Evolutionary conservation across 495 filamentous ascomycete species (phyloP).

Genomic region (Margaritispora aquatica): DNA sequence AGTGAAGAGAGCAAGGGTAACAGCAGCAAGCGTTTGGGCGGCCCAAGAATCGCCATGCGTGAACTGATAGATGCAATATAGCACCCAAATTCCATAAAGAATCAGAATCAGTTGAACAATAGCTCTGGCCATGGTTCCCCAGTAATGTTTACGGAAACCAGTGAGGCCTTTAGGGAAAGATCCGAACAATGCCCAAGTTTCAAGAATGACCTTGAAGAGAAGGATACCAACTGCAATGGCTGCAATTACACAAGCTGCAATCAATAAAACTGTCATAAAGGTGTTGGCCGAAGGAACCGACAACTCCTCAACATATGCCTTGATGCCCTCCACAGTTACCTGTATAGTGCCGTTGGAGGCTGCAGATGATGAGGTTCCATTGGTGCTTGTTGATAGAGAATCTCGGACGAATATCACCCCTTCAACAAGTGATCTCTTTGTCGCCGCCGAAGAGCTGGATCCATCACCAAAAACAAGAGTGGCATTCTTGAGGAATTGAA

Average conservation of each 20-base stretch:
- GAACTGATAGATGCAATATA: conserved; percentile 96
- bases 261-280: conserved; percentile 90
- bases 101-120: conserved; percentile 88
- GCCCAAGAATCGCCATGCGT: conserved; percentile 94
- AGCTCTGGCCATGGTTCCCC: conserved; percentile 80
- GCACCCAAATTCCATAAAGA: conserved; percentile 89
- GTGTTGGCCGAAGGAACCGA: conserved; percentile 82
- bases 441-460: conserved; percentile 29
- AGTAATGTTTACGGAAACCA: conserved; percentile 92
- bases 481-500: conserved; percentile 64
- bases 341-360: conserved; percentile 24
- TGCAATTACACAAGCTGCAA: conserved; percentile 83
- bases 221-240: conserved; percentile 82
- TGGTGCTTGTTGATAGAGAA: conserved; percentile 20
- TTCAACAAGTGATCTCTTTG: conserved; percentile 49
- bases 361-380: conserved; percentile 28
- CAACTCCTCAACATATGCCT: conserved; percentile 70
- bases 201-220: conserved; percentile 85
- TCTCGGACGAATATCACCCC: conserved; percentile 47
- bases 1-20: conserved; percentile 79
- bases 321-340: conserved; percentile 46
- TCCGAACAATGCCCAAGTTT: conserved; percentile 85
- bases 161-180: conserved; percentile 75
- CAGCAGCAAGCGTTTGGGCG: conserved; percentile 74
- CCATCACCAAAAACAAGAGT: conserved; percentile 60